Evolutionary conservation across 2,329 filamentous ascomycete genomes (phyloP).

Genomic region (Botrytis galanthina): DNA sequence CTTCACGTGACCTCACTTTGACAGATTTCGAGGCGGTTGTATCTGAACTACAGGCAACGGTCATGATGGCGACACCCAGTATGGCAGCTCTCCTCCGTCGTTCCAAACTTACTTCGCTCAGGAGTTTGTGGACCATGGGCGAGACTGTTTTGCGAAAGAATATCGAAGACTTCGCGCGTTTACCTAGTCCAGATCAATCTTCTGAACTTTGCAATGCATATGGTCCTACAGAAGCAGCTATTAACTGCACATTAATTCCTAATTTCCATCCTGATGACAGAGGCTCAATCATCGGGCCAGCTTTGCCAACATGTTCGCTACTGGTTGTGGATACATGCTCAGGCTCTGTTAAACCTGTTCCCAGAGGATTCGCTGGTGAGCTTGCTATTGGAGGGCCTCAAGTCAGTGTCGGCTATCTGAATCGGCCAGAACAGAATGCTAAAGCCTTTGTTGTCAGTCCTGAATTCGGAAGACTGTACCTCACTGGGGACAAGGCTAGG

Average conservation of each 20-base stretch:
- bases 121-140: conserved; percentile 10
- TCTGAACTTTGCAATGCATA: conserved; percentile 15
- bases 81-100: conserved; percentile 12
- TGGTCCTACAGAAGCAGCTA: conserved; percentile 14
- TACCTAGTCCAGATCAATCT: not conserved
- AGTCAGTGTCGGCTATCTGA: conserved; percentile 23
- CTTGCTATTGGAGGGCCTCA: conserved; percentile 23
- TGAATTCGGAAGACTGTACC: conserved; percentile 45
- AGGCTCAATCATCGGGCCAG: conserved; percentile 5
- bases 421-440: conserved; percentile 19
- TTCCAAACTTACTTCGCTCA: not conserved
- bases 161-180: conserved; percentile 8
- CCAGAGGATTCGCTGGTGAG: conserved; percentile 23
- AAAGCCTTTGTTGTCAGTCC: conserved; percentile 26
- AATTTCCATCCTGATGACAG: conserved; percentile 1
- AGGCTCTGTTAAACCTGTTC: conserved; percentile 22
- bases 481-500: conserved; percentile 41
- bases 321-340: not conserved
- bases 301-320: conserved; percentile 3
- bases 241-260: not conserved
- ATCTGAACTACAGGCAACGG: conserved; percentile 11
- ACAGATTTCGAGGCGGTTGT: conserved; percentile 9
- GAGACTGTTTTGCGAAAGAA: conserved; percentile 15
- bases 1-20: conserved; percentile 6
- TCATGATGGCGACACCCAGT: conserved; percentile 15